A percentile compares a stretch with the other conserved stretches of the same genome.
These are phyloP conservation scores for Phytophthora cryptogea DNA, from an alignment of 352 stramenopile species.

Conservation along the genomic window DNA sequence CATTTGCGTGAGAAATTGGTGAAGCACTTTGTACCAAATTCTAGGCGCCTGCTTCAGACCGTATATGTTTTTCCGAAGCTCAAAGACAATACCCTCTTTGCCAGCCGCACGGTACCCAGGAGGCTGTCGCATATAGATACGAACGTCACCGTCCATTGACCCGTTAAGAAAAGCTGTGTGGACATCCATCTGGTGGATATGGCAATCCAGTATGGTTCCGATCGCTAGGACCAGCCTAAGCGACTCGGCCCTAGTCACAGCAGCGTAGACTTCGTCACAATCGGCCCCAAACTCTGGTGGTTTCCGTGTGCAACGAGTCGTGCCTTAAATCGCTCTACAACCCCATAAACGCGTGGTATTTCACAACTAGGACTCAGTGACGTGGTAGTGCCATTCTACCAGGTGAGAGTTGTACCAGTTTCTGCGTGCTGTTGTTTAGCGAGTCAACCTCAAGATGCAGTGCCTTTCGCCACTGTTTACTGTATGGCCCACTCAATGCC, in stretches of 20 bases:
- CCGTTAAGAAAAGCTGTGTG: constrained; percentile 14
- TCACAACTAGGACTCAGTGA: constrained; percentile 15
- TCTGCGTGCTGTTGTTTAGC: constrained; percentile 7
- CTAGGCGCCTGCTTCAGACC: not conserved
- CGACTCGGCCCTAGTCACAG: constrained; percentile 15
- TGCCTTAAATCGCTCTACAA: constrained; percentile 18
- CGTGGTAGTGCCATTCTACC: constrained; percentile 8
- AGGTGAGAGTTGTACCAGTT: constrained; percentile 2
- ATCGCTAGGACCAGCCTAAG: constrained; percentile 13
- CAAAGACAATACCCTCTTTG: not conserved
- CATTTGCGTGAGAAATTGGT: not conserved
- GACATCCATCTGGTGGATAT: constrained; percentile 23
- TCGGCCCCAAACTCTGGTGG: constrained; percentile 19
- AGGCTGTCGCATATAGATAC: not conserved
- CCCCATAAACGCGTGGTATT: constrained; percentile 19
- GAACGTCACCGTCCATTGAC: not conserved
- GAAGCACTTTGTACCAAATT: not conserved
- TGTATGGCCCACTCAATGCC: constrained; percentile 12
- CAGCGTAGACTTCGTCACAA: not conserved
- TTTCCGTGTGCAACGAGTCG: constrained; percentile 16
- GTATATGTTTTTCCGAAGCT: constrained; percentile 14
- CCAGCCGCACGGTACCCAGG: not conserved
- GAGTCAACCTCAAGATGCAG: constrained; percentile 14
- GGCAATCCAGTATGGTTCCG: constrained; percentile 16
- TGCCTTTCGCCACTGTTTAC: constrained; percentile 8